phyloP scores from a whole-genome alignment of 2,329 filamentous ascomycete genomes.

The Bipolaris victoriae region DNA sequence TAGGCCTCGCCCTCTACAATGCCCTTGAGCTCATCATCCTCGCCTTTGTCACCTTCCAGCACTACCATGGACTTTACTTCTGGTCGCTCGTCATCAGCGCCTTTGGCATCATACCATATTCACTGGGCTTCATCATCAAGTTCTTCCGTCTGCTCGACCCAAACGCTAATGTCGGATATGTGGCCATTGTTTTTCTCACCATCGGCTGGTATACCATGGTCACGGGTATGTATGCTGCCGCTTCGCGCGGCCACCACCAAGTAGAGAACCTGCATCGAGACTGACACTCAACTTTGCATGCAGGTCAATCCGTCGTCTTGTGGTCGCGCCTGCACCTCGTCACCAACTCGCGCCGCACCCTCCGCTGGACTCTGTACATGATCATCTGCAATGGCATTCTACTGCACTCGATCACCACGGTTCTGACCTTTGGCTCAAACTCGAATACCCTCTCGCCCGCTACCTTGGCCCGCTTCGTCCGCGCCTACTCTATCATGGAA shows the following conservation, averaged over 20 bases:
- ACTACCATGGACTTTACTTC: conserved; percentile 57
- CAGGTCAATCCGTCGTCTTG: conserved; percentile 64
- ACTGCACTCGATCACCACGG: conserved; percentile 60
- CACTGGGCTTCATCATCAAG: conserved; percentile 57
- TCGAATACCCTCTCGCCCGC: conserved; percentile 32
- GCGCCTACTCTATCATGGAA: conserved; percentile 52
- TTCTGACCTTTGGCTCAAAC: conserved; percentile 63
- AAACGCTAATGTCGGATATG: conserved; percentile 32
- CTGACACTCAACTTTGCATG: conserved; percentile 1
- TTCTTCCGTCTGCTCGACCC: conserved; percentile 44
- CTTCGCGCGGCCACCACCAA: not conserved
- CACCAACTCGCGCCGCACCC: conserved; percentile 56
- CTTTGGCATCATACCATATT: conserved; percentile 55
- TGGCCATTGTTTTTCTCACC: conserved; percentile 54
- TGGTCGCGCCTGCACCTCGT: conserved; percentile 69
- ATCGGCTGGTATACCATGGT: conserved; percentile 67
- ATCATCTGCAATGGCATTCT: conserved; percentile 63
- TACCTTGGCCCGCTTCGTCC: conserved; percentile 37
- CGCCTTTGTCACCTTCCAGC: conserved; percentile 56
- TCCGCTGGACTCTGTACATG: conserved; percentile 61
- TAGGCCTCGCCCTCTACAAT: conserved; percentile 49
- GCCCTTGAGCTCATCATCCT: conserved; percentile 55
- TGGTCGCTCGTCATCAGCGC: conserved; percentile 56
- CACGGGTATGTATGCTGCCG: conserved; percentile 43
- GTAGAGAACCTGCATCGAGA: not conserved